Percentiles rank a stretch among this genome's conserved stretches.
Conservation (phyloP, 2,329 filamentous ascomycete species). For the Aspergillus amoenus region DNA sequence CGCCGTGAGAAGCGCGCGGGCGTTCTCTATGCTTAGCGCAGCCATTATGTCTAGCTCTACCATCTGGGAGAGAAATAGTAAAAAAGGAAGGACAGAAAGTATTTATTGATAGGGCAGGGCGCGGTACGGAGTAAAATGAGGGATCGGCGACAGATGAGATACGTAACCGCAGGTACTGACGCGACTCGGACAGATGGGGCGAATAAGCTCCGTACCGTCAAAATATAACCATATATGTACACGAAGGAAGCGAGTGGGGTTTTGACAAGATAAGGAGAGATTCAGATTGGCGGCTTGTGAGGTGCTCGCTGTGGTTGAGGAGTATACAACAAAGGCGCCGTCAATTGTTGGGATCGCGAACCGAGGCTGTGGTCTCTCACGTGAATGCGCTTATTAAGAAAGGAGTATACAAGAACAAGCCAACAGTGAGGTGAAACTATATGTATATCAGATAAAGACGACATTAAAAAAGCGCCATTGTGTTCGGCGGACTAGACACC, state of each 20-base stretch:
- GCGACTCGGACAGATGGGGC: not conserved
- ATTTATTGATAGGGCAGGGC: too few relatives aligned
- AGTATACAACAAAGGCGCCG: not conserved
- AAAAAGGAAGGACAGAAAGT: not conserved
- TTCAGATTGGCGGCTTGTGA: constrained; percentile 1
- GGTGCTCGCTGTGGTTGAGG: not conserved
- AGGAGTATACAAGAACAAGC: not conserved
- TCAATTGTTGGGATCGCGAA: constrained; percentile 7
- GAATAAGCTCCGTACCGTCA: not conserved
- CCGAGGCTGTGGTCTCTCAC: constrained; percentile 4
- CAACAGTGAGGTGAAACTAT: not conserved
- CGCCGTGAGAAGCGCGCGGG: constrained; percentile 22
- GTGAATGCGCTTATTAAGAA: not conserved
- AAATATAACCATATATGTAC: not conserved
- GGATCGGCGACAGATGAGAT: not conserved
- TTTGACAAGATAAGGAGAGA: not conserved
- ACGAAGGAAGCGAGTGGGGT: not conserved
- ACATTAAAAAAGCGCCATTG: constrained; percentile 43
- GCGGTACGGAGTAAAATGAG: not conserved
- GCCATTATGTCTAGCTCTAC: constrained; percentile 8
- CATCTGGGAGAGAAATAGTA: not conserved
- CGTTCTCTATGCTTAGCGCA: constrained; percentile 20
- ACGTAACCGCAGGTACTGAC: not conserved
- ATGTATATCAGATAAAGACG: not conserved
- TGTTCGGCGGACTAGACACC: constrained; percentile 45